Base-by-base conservation (phyloP, 345 rosid species). In the rapeseed (Brassica napus) region DNA sequence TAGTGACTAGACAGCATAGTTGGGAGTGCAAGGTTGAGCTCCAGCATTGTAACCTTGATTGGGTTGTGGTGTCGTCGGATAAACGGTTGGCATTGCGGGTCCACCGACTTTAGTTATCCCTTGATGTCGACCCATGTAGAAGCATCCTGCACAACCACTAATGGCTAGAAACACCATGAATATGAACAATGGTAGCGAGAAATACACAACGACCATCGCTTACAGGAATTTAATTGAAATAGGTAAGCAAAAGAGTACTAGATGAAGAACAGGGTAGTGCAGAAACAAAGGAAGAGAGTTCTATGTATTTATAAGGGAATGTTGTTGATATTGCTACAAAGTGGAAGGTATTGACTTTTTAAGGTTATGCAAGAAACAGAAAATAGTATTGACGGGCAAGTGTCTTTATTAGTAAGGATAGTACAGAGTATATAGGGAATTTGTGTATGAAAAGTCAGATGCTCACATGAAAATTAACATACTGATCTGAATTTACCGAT, bases 31-130 rank as follows among this genome's bases (percentile, higher is more conserved):
- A 32, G 78, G 82, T 7, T 67, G 77, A 67, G 74, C 82, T 67
- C 82, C 55, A 34, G 60, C 31, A 69, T 63, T 79, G 75, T 62
- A 79, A 60, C 74, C 70, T 67, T 79, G 82, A 2, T 73, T 79
- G 37, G 66, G 34, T 69, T 61, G 79, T 4, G 54, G 74, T 79
- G 65, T 0, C 23, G 63, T 21, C 15, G 77, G 83, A 32, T 69
- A 69, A 35, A 75, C 66, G 0, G 79, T 69, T 52, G 79, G 72
- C 82, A 79, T 49, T 34, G 12, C 44, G 0, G 52, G 52, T 16
- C 15, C 73, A 1, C 65, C 28, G 1, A 0, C 37, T 11, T 37
- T 69, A 16, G 39, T 1, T 39, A 62, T 80, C 37, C 72, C 83
- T 55, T 69, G 76, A 1, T 30, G 2, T 12, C 28, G 71, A 64